Evolutionary conservation across 306 rosid genomes (phyloP), one percentile per base, ranked within the genome.

Genomic region (Quercus parvula): DNA sequence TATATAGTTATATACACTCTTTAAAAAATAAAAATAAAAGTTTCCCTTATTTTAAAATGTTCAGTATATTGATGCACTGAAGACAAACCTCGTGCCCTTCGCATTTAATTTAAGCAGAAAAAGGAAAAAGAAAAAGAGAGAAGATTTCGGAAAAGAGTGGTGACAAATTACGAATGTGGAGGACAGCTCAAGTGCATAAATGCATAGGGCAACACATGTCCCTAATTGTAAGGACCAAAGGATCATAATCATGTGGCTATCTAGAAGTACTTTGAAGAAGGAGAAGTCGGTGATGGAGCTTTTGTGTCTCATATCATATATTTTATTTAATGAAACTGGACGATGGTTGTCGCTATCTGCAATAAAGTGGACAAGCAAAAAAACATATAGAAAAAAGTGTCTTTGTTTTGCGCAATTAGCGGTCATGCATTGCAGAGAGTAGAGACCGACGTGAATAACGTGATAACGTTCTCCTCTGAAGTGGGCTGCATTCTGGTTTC

Each of bases 281-380:
- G 12, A 49, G n/a, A 22, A 38, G 74, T 63, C 78, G 78, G 83
- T 79, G 74, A 38, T 54, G 27, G 14, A 20, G 7, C 18, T n/a
- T 1, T 27, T 13, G 15, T 72, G 27, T 54, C 33, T 15, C 4
- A 19, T 2, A 12, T 0, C 20, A 49, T 25, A 0, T 30, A 25
- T 30, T 24, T 52, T 11, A 14, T 25, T 3, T 2, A 8, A 8
- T 38, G 46, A 14, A 61, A 12, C 54, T 30, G 67, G 56, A 30
- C 78, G 20, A 38, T 5, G 19, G 52, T 12, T 73, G 86, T 82
- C 82, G 79, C 67, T 58, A 27, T 18, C 2, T 19, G 78, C 57
- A 56, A 41, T 18, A 59, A 31, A 52, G 31, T 56, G 49, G 76
- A 73, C 61, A 62, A 74, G 17, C 44, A 44, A 56, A 9, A 51